A percentile compares a stretch with the other conserved stretches of the same genome.
phyloP scores from a whole-genome alignment of 768 basidiomycete genomes.

The Kwoniella heveanensis region DNA sequence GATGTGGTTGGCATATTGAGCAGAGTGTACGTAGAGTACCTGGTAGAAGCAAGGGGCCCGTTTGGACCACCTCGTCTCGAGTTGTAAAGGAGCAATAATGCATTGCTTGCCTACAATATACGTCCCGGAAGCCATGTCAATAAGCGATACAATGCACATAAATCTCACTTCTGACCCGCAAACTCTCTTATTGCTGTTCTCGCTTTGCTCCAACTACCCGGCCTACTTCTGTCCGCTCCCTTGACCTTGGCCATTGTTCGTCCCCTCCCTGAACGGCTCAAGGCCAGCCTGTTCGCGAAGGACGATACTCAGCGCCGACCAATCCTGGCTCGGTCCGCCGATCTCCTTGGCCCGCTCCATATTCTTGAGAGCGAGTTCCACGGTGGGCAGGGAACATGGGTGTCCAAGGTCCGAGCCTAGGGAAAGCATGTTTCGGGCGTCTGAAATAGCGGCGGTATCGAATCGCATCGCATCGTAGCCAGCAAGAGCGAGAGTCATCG shows the following conservation, averaged over 20 bases:
- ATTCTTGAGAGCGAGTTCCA: constrained; percentile 19
- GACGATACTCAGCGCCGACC: constrained; percentile 19
- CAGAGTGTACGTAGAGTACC: too few relatives aligned
- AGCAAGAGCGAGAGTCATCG: not conserved
- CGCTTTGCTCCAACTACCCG: too few relatives aligned
- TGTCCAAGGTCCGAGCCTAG: constrained; percentile 23
- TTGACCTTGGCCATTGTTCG: constrained; percentile 21
- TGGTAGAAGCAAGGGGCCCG: too few relatives aligned
- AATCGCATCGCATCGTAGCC: too few relatives aligned
- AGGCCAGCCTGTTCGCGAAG: constrained; percentile 18
- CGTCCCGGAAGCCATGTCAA: too few relatives aligned
- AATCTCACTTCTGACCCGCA: too few relatives aligned
- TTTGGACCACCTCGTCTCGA: too few relatives aligned
- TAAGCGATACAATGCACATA: too few relatives aligned
- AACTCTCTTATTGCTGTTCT: not conserved
- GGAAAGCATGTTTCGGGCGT: constrained; percentile 32
- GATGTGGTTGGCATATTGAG: constrained; percentile 46
- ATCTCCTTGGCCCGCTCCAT: constrained; percentile 23
- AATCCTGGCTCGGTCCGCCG: constrained; percentile 21
- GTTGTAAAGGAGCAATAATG: too few relatives aligned
- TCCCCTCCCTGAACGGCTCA: constrained; percentile 25
- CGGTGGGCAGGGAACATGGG: constrained; percentile 17
- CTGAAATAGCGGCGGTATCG: constrained; percentile 13
- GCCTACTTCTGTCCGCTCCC: constrained; percentile 2
- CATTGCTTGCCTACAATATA: too few relatives aligned